Conservation (phyloP, 768 basidiomycete species). For the Lentinula sp. region DNA sequence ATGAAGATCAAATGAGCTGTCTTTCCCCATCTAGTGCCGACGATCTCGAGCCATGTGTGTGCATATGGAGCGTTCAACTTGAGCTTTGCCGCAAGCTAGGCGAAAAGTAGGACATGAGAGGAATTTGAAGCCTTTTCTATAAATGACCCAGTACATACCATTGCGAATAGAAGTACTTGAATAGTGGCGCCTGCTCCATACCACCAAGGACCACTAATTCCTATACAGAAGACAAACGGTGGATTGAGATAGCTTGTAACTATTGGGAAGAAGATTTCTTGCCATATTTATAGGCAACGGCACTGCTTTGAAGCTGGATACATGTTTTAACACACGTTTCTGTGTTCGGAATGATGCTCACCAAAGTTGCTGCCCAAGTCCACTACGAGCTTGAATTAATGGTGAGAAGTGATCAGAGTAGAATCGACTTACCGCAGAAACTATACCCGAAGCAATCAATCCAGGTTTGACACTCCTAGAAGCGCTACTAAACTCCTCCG, state of each 20-base stretch:
- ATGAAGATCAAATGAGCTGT: conserved; percentile 80
- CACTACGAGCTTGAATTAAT: conserved; percentile 3
- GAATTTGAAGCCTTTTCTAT: neutral
- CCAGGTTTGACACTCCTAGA: conserved; percentile 86
- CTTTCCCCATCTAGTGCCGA: conserved; percentile 74
- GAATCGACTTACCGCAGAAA: conserved; percentile 47
- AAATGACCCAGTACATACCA: conserved; percentile 28
- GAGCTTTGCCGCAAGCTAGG: conserved; percentile 80
- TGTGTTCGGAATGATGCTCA: conserved; percentile 17
- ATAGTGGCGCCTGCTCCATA: conserved; percentile 44
- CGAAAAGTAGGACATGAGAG: neutral
- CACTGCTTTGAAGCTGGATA: conserved; percentile 67
- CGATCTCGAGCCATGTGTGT: conserved; percentile 87
- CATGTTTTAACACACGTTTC: neutral
- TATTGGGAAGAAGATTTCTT: neutral
- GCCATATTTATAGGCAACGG: conserved; percentile 81
- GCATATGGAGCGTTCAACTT: conserved; percentile 88
- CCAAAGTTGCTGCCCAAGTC: conserved; percentile 59
- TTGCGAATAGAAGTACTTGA: conserved; percentile 78
- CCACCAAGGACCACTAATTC: conserved; percentile 86
- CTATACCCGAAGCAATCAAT: conserved; percentile 88
- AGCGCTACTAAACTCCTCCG: conserved; percentile 82
- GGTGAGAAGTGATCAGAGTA: neutral
- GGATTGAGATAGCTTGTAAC: neutral
- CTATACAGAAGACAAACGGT: conserved; percentile 9